Conservation (phyloP, 1,284 basidiomycete species). For the Ganoderma lingzhi region DNA sequence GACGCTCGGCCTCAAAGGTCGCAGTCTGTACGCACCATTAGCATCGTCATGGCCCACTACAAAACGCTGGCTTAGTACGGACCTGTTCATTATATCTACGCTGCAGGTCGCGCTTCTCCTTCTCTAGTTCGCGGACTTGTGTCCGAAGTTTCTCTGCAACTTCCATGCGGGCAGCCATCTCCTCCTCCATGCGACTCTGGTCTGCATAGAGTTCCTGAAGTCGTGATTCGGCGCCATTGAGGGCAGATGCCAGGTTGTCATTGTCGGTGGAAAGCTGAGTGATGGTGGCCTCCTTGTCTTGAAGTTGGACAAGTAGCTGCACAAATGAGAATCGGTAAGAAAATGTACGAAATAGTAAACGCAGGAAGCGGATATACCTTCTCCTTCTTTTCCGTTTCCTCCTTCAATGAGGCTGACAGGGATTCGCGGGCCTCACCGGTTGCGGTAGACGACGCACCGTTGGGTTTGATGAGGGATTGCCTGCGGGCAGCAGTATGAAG, state of each 20-base stretch:
- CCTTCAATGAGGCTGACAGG: conserved; percentile 68
- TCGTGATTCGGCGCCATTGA: conserved; percentile 71
- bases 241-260: conserved; percentile 63
- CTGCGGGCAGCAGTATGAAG: conserved; percentile 50
- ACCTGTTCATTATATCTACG: conserved; percentile 87
- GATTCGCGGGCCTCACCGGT: conserved; percentile 52
- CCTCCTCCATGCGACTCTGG: conserved; percentile 78
- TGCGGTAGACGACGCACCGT: conserved; percentile 46
- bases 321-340: conserved; percentile 19
- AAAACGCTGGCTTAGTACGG: conserved; percentile 4
- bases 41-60: not conserved
- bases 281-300: conserved; percentile 80
- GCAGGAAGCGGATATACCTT: conserved; percentile 53
- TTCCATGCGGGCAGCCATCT: conserved; percentile 79
- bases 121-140: conserved; percentile 83
- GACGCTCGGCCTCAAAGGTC: conserved; percentile 85
- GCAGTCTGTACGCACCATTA: conserved; percentile 55
- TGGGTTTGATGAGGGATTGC: conserved; percentile 56
- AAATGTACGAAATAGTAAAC: conserved; percentile 33
- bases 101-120: conserved; percentile 80
- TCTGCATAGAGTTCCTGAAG: conserved; percentile 81
- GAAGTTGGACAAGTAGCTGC: conserved; percentile 76
- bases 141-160: conserved; percentile 78
- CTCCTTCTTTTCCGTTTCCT: conserved; percentile 83
- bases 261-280: conserved; percentile 68